These are phyloP conservation scores for Xylaria sp. DNA, from an alignment of 2,329 filamentous ascomycete species.

Conservation along the genomic window DNA sequence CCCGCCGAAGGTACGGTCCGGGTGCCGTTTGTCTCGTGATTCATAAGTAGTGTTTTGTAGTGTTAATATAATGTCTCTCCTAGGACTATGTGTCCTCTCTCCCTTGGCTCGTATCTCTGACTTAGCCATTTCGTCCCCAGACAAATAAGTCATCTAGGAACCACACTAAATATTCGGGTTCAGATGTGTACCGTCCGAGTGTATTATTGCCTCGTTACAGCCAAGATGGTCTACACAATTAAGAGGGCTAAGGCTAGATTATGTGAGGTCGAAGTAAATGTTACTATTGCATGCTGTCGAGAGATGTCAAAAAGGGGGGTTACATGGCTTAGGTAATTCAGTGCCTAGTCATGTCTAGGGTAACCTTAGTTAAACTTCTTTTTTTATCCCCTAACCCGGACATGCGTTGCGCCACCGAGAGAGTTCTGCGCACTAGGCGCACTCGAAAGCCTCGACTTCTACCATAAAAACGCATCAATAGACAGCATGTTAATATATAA, in stretches of 20 bases:
- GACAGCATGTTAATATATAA: slow-evolving; percentile 1
- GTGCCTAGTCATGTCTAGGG: not conserved
- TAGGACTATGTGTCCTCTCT: not conserved
- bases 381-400: too few species aligned
- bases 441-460: too few species aligned
- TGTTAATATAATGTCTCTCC: not conserved
- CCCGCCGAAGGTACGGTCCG: not conserved
- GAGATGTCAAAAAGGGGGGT: not conserved
- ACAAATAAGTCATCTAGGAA: not conserved
- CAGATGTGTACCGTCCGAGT: not conserved
- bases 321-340: not conserved
- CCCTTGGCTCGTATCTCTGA: not conserved
- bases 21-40: not conserved
- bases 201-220: not conserved
- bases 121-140: not conserved
- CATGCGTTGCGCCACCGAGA: too few species aligned
- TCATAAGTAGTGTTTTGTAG: not conserved
- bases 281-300: not conserved
- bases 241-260: too few species aligned
- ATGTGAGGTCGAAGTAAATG: too few species aligned
- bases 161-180: not conserved
- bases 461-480: not conserved
- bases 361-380: not conserved
- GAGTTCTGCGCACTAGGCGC: not conserved
- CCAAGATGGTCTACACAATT: too few species aligned